A percentile compares a stretch with the other conserved stretches of the same genome.
Conservation (phyloP, 176 grass and related monocot genomes). For the Carex kokanica region DNA sequence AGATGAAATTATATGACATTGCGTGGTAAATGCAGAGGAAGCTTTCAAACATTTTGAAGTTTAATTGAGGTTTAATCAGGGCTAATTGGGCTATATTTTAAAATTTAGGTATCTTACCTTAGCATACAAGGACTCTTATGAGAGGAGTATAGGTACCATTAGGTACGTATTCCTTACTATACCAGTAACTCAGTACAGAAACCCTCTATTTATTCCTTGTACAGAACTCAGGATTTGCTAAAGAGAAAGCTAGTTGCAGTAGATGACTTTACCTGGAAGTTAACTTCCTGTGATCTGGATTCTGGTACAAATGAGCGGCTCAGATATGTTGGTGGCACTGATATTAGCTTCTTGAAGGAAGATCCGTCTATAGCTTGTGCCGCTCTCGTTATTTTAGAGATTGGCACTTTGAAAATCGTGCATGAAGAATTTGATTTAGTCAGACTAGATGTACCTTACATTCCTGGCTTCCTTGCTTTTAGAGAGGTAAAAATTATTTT, state of each 20-base stretch:
- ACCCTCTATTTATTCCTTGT: conserved; percentile 7
- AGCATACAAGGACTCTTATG: not conserved
- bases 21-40: not conserved
- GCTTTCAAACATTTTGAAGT: not conserved
- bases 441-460: conserved; percentile 64
- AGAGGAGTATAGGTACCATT: not conserved
- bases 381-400: conserved; percentile 60
- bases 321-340: conserved; percentile 67
- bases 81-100: not conserved
- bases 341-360: conserved; percentile 88
- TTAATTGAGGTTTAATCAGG: not conserved
- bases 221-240: conserved; percentile 67
- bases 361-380: conserved; percentile 59
- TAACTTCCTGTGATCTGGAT: conserved; percentile 31
- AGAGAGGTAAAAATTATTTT: conserved; percentile 63
- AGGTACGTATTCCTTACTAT: not conserved
- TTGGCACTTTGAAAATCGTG: conserved; percentile 51
- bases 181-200: not conserved
- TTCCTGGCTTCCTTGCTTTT: conserved; percentile 95
- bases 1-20: not conserved
- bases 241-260: conserved; percentile 50
- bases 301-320: conserved; percentile 32
- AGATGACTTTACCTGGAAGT: conserved; percentile 61
- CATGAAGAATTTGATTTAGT: conserved; percentile 76
- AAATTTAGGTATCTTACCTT: not conserved